Evolutionary conservation across 129 eudicot species (phyloP).

Genomic region (Flaveria bidentis): DNA sequence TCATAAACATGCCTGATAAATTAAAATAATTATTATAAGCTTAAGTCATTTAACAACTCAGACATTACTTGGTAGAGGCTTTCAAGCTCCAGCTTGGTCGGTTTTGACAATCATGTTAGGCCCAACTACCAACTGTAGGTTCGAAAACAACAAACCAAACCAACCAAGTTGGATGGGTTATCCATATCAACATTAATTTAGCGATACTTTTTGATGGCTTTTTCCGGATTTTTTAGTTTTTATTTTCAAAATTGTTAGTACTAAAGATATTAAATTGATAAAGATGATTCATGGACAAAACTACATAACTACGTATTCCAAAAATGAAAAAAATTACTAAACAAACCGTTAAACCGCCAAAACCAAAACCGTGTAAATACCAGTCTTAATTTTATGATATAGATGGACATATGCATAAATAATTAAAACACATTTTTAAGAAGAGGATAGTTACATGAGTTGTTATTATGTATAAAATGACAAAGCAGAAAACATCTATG

Average conservation of each 20-base stretch:
- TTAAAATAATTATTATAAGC: background rate
- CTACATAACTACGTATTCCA: background rate
- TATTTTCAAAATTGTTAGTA: background rate
- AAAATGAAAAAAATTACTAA: background rate
- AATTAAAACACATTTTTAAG: background rate
- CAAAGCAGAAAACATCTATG: background rate
- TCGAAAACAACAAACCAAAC: background rate
- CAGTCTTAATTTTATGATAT: background rate
- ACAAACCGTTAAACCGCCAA: background rate
- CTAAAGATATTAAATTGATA: background rate
- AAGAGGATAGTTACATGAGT: background rate
- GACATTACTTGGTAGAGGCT: background rate
- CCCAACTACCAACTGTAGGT: background rate
- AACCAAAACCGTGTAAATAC: background rate
- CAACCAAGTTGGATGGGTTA: background rate
- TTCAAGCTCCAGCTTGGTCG: background rate
- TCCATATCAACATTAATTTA: too few relatives aligned
- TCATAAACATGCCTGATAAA: background rate
- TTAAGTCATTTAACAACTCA: background rate
- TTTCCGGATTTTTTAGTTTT: background rate
- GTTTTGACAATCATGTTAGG: background rate
- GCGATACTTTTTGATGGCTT: background rate
- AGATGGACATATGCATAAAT: background rate
- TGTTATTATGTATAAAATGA: background rate
- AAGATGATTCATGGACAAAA: background rate